phyloP scores from a whole-genome alignment of 768 basidiomycete species.

The Pholiota conissans region DNA sequence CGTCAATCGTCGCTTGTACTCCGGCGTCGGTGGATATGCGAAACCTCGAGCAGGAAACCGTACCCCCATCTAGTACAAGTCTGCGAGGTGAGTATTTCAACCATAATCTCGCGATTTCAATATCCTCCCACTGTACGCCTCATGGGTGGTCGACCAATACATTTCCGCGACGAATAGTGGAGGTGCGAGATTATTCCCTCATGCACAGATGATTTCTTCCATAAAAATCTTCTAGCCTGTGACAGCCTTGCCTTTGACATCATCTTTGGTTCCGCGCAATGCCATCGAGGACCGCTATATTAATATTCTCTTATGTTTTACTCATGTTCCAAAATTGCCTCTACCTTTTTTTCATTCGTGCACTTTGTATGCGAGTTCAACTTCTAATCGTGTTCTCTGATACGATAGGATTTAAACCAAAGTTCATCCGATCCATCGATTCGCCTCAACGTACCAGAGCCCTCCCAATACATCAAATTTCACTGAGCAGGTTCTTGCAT shows the following conservation, averaged over 20 bases:
- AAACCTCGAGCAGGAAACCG: slow-evolving; percentile 19
- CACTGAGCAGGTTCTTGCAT: slow-evolving; percentile 18
- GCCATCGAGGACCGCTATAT: slow-evolving; percentile 2
- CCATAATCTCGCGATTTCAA: slow-evolving; percentile 9
- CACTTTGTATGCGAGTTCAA: not conserved
- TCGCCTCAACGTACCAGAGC: slow-evolving; percentile 9
- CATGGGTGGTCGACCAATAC: slow-evolving; percentile 4
- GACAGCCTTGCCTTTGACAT: slow-evolving; percentile 13
- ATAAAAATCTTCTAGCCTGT: slow-evolving; percentile 16
- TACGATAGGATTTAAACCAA: slow-evolving; percentile 20
- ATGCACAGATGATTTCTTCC: slow-evolving; percentile 19
- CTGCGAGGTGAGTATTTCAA: slow-evolving; percentile 28
- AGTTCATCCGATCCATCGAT: slow-evolving; percentile 13
- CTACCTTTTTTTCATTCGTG: no score
- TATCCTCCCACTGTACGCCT: slow-evolving; percentile 11
- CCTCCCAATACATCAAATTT: slow-evolving; percentile 16
- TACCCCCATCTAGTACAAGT: slow-evolving; percentile 16
- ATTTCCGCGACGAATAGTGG: slow-evolving; percentile 8
- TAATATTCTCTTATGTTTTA: no score
- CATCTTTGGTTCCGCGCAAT: slow-evolving; percentile 13
- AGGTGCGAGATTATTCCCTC: slow-evolving; percentile 22
- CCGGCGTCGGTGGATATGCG: slow-evolving; percentile 18
- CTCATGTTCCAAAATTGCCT: no score
- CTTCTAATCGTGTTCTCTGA: slow-evolving; percentile 4
- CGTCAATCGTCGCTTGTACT: slow-evolving; percentile 3